Evolutionary conservation across 2,329 filamentous ascomycete species (phyloP).

Genomic region (Eurotiales sp.): DNA sequence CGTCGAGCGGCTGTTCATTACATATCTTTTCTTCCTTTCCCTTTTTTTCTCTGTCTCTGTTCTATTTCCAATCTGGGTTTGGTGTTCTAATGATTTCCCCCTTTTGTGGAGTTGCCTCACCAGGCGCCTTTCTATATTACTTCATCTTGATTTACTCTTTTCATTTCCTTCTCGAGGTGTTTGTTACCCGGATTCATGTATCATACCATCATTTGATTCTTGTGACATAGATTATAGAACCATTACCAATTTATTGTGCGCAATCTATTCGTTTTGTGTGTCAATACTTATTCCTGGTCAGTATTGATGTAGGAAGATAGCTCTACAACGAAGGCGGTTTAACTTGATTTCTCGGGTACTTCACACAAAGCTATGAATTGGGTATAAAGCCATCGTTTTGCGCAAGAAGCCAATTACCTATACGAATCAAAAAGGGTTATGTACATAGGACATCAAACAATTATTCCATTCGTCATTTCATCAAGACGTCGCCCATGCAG

Average conservation of each 20-base stretch:
- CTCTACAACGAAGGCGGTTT: no score
- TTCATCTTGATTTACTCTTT: no score
- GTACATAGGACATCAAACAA: no score
- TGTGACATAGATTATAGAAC: constrained; percentile 16
- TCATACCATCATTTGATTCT: constrained; percentile 15
- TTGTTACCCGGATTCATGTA: constrained; percentile 14
- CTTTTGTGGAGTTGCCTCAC: constrained; percentile 3
- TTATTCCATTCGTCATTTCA: neutral
- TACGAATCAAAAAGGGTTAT: no score
- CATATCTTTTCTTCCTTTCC: constrained; percentile 1
- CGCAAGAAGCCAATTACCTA: no score
- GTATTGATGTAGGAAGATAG: no score
- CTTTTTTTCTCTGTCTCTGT: neutral
- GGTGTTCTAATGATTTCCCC: constrained; percentile 5
- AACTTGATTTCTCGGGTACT: no score
- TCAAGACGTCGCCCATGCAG: constrained; percentile 12
- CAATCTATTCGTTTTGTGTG: neutral
- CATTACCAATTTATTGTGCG: neutral
- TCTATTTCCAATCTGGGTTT: neutral
- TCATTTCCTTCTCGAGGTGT: constrained; percentile 1
- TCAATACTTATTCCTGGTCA: no score
- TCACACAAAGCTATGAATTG: no score
- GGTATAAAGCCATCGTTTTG: no score
- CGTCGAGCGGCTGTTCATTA: constrained; percentile 12
- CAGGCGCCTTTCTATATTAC: constrained; percentile 5